Evolutionary conservation across 352 stramenopile genomes (phyloP), one percentile per base, ranked within the genome.

Genomic region (Globisporangium recalcitrans): DNA sequence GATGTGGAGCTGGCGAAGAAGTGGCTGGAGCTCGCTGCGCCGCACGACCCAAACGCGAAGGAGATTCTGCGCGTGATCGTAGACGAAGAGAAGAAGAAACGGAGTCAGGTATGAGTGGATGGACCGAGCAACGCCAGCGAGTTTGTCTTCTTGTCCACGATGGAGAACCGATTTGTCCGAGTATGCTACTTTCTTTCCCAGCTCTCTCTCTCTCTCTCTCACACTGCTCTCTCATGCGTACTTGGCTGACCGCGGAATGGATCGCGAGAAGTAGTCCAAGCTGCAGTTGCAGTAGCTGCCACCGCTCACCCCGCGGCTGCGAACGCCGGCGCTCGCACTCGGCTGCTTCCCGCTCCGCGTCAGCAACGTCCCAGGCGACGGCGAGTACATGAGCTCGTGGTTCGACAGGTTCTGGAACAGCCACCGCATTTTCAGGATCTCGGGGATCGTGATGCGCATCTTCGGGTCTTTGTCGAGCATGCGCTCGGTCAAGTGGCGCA

Each of bases 1-100:
- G 74, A 93, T 40, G 46, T 89, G 2, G 74, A 75, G 6, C 72
- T 83, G 4, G 80, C 82, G 2, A 79, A 73, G 47, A 86, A 90
- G 56, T 95, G 86, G 86, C 78, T 95, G 4, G 68, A 89, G 56
- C 62, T 91, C 2, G 79, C 85, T 5, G 84, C 86, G 14, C 82
- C 86, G 27, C 74, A 91, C 42, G 86, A 95, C 58, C 62, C 63
- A 21, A 87, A 92, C 60, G 84, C 86, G 21, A 92, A 95, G 61
- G 84, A 93, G 53, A 61, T 93, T 27, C 57, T 95, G 31, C 71
- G 76, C 6, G 58, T 63, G 29, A 59, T 92, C 48, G 67, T 31
- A 14, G 56, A 71, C 21, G 36, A 64, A 16, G 46, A 59, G 48
- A 26, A 51, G 27, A 52, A 60, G 22, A 47, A 51, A 24, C 22